Conservation (phyloP, 2,329 filamentous ascomycete genomes). For the Emmonsiellopsis sp. region DNA sequence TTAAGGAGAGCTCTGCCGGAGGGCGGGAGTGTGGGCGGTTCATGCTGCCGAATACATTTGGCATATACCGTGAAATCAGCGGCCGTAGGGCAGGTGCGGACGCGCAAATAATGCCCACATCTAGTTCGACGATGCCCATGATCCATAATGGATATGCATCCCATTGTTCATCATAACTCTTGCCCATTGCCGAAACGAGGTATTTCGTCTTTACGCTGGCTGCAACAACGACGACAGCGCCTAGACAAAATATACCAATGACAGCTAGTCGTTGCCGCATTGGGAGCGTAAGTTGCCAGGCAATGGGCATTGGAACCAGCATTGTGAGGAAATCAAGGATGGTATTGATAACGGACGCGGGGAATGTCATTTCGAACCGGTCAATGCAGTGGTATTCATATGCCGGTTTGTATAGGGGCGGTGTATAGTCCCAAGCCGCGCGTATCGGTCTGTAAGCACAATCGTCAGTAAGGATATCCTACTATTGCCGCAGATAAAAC, state of each 20-base stretch:
- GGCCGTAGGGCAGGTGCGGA: conserved; percentile 1
- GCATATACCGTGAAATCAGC: neutral
- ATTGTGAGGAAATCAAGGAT: conserved; percentile 1
- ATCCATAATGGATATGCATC: conserved; percentile 4
- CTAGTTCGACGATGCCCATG: conserved; percentile 1
- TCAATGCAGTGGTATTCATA: neutral
- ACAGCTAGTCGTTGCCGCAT: neutral
- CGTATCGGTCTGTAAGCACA: neutral
- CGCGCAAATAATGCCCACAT: conserved; percentile 4
- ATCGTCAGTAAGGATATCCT: neutral
- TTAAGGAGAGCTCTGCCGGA: neutral
- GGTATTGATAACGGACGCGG: neutral
- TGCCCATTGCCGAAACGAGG: neutral
- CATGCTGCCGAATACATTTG: conserved; percentile 1
- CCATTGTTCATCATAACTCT: conserved; percentile 2
- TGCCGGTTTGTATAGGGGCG: neutral
- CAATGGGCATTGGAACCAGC: neutral
- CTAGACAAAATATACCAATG: conserved; percentile 1
- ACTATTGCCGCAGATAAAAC: neutral
- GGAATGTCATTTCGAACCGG: neutral
- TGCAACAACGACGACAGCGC: neutral
- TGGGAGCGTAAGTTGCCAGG: neutral
- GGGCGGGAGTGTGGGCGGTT: neutral
- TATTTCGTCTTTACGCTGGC: neutral
- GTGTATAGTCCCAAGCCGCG: neutral